Percentiles rank a stretch among this genome's conserved stretches.
These are phyloP conservation scores for Neonectria punicea DNA, from an alignment of 2,329 filamentous ascomycete species.

Conservation along the genomic window DNA sequence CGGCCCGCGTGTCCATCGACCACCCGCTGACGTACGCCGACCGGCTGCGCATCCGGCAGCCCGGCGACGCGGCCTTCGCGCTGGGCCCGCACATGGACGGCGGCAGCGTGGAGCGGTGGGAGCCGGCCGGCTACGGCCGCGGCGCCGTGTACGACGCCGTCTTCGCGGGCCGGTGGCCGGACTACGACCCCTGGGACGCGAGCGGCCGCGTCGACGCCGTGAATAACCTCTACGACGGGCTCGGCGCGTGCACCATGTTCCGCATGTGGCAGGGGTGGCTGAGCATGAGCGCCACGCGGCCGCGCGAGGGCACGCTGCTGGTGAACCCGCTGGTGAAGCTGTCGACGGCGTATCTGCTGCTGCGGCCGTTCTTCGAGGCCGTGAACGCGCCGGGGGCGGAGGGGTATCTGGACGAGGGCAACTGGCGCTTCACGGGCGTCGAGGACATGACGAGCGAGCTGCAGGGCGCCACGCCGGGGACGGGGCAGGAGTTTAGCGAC, in stretches of 20 bases:
- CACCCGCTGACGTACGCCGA: slow-evolving; percentile 77
- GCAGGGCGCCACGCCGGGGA: slow-evolving; percentile 76
- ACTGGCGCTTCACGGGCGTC: slow-evolving; percentile 67
- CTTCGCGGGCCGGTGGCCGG: slow-evolving; percentile 80
- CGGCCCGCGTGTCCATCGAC: slow-evolving; percentile 58
- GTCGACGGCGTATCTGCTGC: slow-evolving; percentile 81
- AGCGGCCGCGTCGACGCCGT: slow-evolving; percentile 73
- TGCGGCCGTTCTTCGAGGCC: slow-evolving; percentile 84
- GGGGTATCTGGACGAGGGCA: slow-evolving; percentile 60
- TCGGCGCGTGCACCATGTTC: slow-evolving; percentile 86
- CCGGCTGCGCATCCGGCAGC: slow-evolving; percentile 75
- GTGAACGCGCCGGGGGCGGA: slow-evolving; percentile 39
- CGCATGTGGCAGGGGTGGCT: slow-evolving; percentile 93
- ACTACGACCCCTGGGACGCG: slow-evolving; percentile 85
- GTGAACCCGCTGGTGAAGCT: slow-evolving; percentile 83
- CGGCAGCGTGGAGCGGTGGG: slow-evolving; percentile 81
- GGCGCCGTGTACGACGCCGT: slow-evolving; percentile 78
- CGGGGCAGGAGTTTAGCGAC: slow-evolving; percentile 75
- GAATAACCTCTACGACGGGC: slow-evolving; percentile 81
- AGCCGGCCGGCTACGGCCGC: slow-evolving; percentile 72
- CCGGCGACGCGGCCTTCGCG: slow-evolving; percentile 76
- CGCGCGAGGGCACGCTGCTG: slow-evolving; percentile 81
- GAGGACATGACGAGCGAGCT: slow-evolving; percentile 66
- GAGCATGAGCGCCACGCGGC: slow-evolving; percentile 77
- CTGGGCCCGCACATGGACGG: slow-evolving; percentile 80